A percentile compares a stretch with the other conserved stretches of the same genome.
phyloP scores from a whole-genome alignment of 73 alveolate species.

The Effrenium voratum region DNA sequence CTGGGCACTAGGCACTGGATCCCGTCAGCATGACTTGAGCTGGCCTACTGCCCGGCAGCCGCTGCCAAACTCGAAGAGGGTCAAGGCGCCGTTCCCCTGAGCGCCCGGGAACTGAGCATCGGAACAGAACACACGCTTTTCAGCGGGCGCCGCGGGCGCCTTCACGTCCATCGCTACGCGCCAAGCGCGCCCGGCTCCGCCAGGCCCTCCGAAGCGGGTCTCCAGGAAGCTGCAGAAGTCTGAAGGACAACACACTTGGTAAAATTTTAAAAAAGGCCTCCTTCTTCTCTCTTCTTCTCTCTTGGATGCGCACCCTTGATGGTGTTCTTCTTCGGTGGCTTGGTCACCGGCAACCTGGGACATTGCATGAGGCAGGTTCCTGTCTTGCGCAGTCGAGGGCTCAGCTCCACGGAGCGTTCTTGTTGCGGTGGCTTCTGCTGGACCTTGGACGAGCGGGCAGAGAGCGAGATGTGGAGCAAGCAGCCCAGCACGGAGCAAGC shows the following conservation, averaged over 20 bases:
- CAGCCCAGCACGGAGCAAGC: too few relatives aligned
- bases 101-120: neutral
- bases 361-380: too few relatives aligned
- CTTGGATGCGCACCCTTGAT: neutral
- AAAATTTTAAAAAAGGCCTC: neutral
- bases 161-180: constrained; percentile 88
- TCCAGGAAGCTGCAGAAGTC: constrained; percentile 61
- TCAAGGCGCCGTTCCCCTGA: constrained; percentile 81
- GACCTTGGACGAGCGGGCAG: too few relatives aligned
- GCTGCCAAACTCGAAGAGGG: constrained; percentile 60
- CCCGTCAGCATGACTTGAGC: too few relatives aligned
- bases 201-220: constrained; percentile 57
- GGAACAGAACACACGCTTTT: neutral
- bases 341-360: too few relatives aligned
- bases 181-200: constrained; percentile 90
- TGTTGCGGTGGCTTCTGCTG: too few relatives aligned
- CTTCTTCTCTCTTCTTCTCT: neutral
- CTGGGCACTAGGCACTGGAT: too few relatives aligned
- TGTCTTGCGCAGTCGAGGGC: too few relatives aligned
- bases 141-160: neutral
- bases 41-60: constrained; percentile 79
- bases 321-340: too few relatives aligned
- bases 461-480: too few relatives aligned
- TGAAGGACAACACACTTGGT: neutral
- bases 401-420: too few relatives aligned